Evolutionary conservation across 108 stramenopile species (phyloP).

Genomic region (Skeletonema potamos): DNA sequence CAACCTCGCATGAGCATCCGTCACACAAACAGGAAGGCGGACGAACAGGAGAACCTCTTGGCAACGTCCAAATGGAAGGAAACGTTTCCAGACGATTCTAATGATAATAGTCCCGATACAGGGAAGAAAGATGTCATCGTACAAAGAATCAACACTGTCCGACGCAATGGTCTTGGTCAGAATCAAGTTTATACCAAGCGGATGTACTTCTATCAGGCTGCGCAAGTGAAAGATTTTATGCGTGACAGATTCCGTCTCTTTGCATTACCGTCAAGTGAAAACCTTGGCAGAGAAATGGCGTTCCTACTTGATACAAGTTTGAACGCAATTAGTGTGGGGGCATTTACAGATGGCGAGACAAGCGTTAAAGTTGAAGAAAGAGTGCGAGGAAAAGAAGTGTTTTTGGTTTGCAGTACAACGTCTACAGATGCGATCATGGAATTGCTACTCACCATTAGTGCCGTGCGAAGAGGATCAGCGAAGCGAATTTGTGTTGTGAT

Average conservation of each 20-base stretch:
- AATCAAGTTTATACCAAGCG: constrained; percentile 70
- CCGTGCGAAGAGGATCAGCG: constrained; percentile 72
- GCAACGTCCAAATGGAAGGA: constrained; percentile 9
- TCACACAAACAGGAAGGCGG: background rate
- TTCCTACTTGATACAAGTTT: constrained; percentile 69
- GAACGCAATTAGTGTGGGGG: constrained; percentile 60
- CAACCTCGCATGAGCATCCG: constrained; percentile 9
- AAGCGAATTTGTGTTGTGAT: constrained; percentile 84
- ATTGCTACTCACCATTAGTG: constrained; percentile 70
- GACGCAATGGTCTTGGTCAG: constrained; percentile 8
- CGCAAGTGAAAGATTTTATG: constrained; percentile 49
- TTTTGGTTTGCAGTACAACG: constrained; percentile 69
- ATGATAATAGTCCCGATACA: background rate
- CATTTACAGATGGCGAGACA: constrained; percentile 85
- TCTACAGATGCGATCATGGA: constrained; percentile 78
- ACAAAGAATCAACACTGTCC: constrained; percentile 13
- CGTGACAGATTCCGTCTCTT: constrained; percentile 69
- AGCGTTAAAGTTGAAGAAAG: constrained; percentile 60
- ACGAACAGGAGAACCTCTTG: background rate
- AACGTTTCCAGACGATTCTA: background rate
- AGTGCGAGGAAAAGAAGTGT: constrained; percentile 84
- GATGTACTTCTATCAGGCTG: constrained; percentile 80
- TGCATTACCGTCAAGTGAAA: constrained; percentile 65
- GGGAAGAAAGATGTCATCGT: constrained; percentile 5
- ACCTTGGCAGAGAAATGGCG: constrained; percentile 75